These are phyloP conservation scores for Miscanthus sacchariflorus DNA, from an alignment of 202 grass and related monocot genomes.

Conservation along the genomic window DNA sequence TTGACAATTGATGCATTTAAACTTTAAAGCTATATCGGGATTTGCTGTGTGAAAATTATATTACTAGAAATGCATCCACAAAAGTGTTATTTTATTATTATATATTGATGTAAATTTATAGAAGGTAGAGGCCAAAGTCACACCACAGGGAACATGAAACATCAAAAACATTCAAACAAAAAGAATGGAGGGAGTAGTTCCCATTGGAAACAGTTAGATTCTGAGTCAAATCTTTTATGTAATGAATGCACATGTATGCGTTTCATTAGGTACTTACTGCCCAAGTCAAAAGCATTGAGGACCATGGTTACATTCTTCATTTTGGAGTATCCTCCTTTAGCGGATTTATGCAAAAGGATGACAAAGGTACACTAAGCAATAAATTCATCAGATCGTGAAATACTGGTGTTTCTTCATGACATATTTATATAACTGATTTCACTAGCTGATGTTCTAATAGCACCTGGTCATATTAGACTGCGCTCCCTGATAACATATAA, in stretches of 20 bases:
- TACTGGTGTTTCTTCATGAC: conserved; percentile 27
- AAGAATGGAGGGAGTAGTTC: background rate
- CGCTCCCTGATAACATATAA: background rate
- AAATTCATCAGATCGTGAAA: conserved; percentile 15
- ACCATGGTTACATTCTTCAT: conserved; percentile 98
- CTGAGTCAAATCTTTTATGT: background rate
- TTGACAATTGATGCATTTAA: background rate
- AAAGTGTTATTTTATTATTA: background rate
- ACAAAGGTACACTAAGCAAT: conserved; percentile 61
- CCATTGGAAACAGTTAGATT: conserved; percentile 32
- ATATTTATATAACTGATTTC: conserved; percentile 24
- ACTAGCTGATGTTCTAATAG: conserved; percentile 26
- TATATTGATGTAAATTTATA: background rate
- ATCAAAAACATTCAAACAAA: conserved; percentile 9
- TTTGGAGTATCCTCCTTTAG: conserved; percentile 86
- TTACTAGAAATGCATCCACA: background rate
- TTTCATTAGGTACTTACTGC: conserved; percentile 74
- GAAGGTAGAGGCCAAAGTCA: background rate
- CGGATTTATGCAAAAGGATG: conserved; percentile 89
- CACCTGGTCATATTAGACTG: background rate
- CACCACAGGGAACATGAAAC: background rate
- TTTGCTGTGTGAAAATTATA: background rate
- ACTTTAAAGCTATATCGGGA: background rate
- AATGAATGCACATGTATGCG: conserved; percentile 36
- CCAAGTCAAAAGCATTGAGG: conserved; percentile 95